These are phyloP conservation scores for Alectoria sarmentosa DNA, from an alignment of 495 filamentous ascomycete species.

Conservation along the genomic window DNA sequence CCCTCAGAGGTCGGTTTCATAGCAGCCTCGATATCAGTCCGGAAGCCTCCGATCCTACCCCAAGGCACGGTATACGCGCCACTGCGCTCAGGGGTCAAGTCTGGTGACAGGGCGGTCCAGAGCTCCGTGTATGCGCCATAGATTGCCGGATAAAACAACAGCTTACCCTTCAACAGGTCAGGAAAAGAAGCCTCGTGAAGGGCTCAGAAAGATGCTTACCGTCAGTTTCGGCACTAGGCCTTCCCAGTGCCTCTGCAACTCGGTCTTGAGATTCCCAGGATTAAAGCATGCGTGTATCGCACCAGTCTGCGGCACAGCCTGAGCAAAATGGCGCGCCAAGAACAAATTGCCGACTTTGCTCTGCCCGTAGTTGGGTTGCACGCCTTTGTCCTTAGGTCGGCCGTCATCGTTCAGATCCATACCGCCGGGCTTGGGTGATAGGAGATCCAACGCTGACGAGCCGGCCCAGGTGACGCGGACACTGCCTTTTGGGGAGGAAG, in stretches of 20 bases:
- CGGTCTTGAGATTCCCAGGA: slow-evolving; percentile 33
- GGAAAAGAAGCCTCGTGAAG: too few relatives aligned
- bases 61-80: slow-evolving; percentile 39
- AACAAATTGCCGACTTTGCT: slow-evolving; percentile 31
- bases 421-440: slow-evolving; percentile 25
- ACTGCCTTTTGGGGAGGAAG: slow-evolving; percentile 19
- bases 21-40: slow-evolving; percentile 30
- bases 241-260: slow-evolving; percentile 28
- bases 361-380: slow-evolving; percentile 26
- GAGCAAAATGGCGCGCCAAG: slow-evolving; percentile 24
- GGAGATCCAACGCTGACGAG: slow-evolving; percentile 26
- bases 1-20: slow-evolving; percentile 30
- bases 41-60: slow-evolving; percentile 31
- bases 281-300: slow-evolving; percentile 34
- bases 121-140: slow-evolving; percentile 37
- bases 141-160: too few relatives aligned
- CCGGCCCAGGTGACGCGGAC: slow-evolving; percentile 35
- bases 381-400: neutral
- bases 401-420: slow-evolving; percentile 26
- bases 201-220: too few relatives aligned
- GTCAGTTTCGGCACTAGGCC: too few relatives aligned
- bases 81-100: slow-evolving; percentile 30
- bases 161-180: too few relatives aligned
- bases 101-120: slow-evolving; percentile 35
- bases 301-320: slow-evolving; percentile 11